Conservation (phyloP, 768 basidiomycete genomes). For the Sistotremastrum suecicum region DNA sequence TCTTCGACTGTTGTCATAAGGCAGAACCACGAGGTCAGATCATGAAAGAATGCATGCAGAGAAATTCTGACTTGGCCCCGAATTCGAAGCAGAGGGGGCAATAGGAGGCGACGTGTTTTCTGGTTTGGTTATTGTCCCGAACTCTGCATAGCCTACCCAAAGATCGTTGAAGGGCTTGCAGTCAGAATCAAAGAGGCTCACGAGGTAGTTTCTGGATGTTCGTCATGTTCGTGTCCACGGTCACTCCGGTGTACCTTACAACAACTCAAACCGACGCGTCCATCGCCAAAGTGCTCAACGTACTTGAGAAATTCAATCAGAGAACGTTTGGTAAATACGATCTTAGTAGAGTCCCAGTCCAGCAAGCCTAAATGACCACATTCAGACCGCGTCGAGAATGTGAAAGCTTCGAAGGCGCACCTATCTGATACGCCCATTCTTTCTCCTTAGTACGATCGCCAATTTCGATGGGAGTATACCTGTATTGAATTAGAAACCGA, state of each 20-base stretch:
- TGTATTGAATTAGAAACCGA: conserved; percentile 11
- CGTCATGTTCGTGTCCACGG: conserved; percentile 60
- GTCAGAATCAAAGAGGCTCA: conserved; percentile 18
- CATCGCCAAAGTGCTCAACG: conserved; percentile 9
- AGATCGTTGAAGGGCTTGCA: conserved; percentile 1
- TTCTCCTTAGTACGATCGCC: conserved; percentile 55
- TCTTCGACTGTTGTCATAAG: conserved; percentile 13
- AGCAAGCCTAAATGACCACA: conserved; percentile 40
- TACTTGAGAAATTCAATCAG: conserved; percentile 70
- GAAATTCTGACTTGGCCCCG: no score
- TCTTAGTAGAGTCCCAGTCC: conserved; percentile 65
- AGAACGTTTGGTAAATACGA: conserved; percentile 68
- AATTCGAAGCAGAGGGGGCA: no score
- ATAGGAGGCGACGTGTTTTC: no score
- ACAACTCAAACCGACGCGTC: background rate
- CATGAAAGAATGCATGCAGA: no score
- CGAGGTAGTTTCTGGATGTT: conserved; percentile 69
- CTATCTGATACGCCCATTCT: conserved; percentile 58
- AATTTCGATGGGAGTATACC: conserved; percentile 41
- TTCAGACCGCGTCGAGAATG: background rate
- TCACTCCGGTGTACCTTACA: conserved; percentile 53
- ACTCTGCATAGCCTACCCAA: conserved; percentile 7
- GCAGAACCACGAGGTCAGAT: background rate
- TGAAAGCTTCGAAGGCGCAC: conserved; percentile 21
- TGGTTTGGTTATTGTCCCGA: conserved; percentile 4